phyloP scores from a whole-genome alignment of 352 stramenopile genomes.

The Globisporangium barbulae region DNA sequence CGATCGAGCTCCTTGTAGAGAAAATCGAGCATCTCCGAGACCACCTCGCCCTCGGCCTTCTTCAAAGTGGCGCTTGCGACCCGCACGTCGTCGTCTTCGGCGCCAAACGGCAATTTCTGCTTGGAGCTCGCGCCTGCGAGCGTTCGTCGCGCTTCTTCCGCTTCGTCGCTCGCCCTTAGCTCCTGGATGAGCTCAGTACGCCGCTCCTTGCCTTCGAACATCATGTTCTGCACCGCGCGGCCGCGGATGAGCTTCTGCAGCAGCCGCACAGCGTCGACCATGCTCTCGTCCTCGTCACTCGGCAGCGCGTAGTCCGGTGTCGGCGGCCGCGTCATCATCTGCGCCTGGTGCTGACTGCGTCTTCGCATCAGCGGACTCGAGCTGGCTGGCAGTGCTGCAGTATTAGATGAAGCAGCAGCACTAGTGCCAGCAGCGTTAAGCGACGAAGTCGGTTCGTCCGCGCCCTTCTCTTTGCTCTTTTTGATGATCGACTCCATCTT shows the following conservation, averaged over 20 bases:
- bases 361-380: slow-evolving; percentile 18
- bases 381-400: not conserved
- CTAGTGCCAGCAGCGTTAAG: not conserved
- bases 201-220: slow-evolving; percentile 91
- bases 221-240: slow-evolving; percentile 91
- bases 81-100: slow-evolving; percentile 36
- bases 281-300: slow-evolving; percentile 42
- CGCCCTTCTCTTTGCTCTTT: slow-evolving; percentile 40
- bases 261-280: slow-evolving; percentile 68
- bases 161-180: slow-evolving; percentile 74
- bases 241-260: slow-evolving; percentile 88
- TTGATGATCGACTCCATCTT: slow-evolving; percentile 88
- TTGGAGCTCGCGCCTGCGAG: slow-evolving; percentile 1
- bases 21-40: slow-evolving; percentile 87
- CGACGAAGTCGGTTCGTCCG: not conserved
- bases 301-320: slow-evolving; percentile 67
- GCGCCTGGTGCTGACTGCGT: slow-evolving; percentile 40
- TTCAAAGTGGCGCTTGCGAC: slow-evolving; percentile 49
- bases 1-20: slow-evolving; percentile 88
- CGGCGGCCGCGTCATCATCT: slow-evolving; percentile 59
- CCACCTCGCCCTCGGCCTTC: slow-evolving; percentile 83
- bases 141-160: slow-evolving; percentile 14
- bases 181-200: slow-evolving; percentile 87
- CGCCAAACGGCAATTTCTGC: slow-evolving; percentile 11
- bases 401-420: not conserved